Conservation (phyloP, 768 basidiomycete species). For the Clitopilus hobsonii region DNA sequence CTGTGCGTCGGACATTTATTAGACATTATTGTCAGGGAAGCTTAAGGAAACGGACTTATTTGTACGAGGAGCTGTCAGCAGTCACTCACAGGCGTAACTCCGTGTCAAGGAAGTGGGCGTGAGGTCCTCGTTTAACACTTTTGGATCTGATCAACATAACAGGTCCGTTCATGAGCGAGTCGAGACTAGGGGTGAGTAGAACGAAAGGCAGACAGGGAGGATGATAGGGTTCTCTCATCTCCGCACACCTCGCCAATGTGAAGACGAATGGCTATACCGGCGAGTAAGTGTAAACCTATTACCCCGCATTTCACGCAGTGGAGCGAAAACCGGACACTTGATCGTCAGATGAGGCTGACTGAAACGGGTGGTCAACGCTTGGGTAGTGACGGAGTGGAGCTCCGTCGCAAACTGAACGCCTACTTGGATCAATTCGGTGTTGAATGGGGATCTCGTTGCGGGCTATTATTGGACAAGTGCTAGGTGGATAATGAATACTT, state of each 20-base stretch:
- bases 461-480: neutral
- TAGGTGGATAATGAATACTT: neutral
- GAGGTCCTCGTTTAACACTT: neutral
- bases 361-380: neutral
- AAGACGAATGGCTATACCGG: neutral
- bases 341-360: neutral
- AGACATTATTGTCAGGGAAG: neutral
- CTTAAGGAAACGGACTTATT: neutral
- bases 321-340: neutral
- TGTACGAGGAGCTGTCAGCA: neutral
- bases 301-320: neutral
- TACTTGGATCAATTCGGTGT: neutral
- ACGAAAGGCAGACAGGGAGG: neutral
- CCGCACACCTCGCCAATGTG: no score
- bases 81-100: neutral
- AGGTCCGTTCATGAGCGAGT: neutral
- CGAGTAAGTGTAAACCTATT: neutral
- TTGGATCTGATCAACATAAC: no score
- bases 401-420: neutral
- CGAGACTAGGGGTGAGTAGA: no score
- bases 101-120: neutral
- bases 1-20: neutral
- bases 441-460: neutral
- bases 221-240: no score
- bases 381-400: neutral